These are phyloP conservation scores for Leucosporidium scottii DNA, from an alignment of 768 basidiomycete genomes.

Conservation along the genomic window DNA sequence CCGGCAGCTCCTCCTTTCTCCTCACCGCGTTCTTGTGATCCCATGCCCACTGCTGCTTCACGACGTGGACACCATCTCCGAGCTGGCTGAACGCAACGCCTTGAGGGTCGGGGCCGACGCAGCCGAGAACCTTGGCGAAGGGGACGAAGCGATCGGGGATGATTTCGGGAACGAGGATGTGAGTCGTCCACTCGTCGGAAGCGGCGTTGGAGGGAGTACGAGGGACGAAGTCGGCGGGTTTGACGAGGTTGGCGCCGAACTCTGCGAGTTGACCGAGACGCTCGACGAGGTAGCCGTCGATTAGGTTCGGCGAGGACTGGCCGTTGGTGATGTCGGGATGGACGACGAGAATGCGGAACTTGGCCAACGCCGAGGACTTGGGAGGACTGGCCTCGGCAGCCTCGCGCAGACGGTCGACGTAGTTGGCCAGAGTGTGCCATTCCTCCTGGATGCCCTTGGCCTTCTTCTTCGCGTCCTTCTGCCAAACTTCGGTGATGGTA, in stretches of 20 bases:
- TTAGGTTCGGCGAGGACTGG: too few species aligned
- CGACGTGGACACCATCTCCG: conserved; percentile 19
- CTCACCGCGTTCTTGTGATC: neutral
- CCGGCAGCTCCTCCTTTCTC: neutral
- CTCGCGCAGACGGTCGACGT: too few species aligned
- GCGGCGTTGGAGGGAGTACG: neutral
- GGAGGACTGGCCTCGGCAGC: too few species aligned
- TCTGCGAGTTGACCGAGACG: too few species aligned
- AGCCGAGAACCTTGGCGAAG: conserved; percentile 8
- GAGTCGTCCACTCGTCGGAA: conserved; percentile 18
- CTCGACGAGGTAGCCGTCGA: too few species aligned
- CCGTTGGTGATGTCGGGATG: too few species aligned
- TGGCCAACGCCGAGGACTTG: too few species aligned
- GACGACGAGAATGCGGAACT: too few species aligned
- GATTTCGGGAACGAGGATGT: conserved; percentile 17
- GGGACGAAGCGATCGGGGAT: neutral
- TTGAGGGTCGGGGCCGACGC: conserved; percentile 2
- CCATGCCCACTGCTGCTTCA: conserved; percentile 12
- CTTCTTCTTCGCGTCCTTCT: too few species aligned
- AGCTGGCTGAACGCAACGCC: conserved; percentile 8
- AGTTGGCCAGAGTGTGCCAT: too few species aligned
- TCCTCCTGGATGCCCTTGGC: too few species aligned
- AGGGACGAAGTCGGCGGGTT: conserved; percentile 11
- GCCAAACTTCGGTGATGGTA: too few species aligned
- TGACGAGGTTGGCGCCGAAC: conserved; percentile 17